Percentiles rank a stretch among this genome's conserved stretches.
Evolutionary conservation across 148 eudicot species (phyloP).

Genomic region (Fagopyrum homotropicum): DNA sequence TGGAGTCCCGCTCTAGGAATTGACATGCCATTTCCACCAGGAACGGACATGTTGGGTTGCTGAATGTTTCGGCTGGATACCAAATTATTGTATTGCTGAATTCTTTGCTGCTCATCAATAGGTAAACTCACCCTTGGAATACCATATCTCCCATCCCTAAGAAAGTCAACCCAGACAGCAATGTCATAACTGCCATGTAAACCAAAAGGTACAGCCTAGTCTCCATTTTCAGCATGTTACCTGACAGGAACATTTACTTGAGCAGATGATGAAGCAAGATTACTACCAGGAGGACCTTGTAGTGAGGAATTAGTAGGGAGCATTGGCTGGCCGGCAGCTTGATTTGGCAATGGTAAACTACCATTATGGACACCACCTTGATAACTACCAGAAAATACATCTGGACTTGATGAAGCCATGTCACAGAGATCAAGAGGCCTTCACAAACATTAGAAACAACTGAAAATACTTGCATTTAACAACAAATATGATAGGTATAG

Average conservation of each 20-base stretch:
- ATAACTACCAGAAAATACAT: constrained; percentile 47
- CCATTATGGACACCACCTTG: constrained; percentile 36
- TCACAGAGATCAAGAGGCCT: constrained; percentile 97
- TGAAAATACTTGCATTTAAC: not conserved
- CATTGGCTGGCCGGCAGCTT: constrained; percentile 21
- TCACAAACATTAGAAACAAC: constrained; percentile 11
- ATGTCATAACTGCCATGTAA: not conserved
- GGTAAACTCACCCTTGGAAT: constrained; percentile 57
- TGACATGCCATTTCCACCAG: constrained; percentile 62
- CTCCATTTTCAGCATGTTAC: constrained; percentile 29
- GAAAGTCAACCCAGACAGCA: constrained; percentile 1
- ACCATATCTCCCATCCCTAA: constrained; percentile 64
- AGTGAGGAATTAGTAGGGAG: constrained; percentile 22
- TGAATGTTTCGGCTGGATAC: constrained; percentile 58
- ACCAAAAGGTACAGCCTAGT: not conserved
- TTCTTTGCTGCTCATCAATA: constrained; percentile 75
- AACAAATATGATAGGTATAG: not conserved
- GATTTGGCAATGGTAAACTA: constrained; percentile 26
- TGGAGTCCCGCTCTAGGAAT: constrained; percentile 65
- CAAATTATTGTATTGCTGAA: constrained; percentile 58
- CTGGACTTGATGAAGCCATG: constrained; percentile 51
- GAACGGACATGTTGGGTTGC: constrained; percentile 34
- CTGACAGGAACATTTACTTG: constrained; percentile 40
- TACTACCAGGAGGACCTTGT: constrained; percentile 29
- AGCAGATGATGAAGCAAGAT: constrained; percentile 28